These are phyloP conservation scores for Magnaporthiopsis incrustans DNA, from an alignment of 2,329 filamentous ascomycete species.

Conservation along the genomic window DNA sequence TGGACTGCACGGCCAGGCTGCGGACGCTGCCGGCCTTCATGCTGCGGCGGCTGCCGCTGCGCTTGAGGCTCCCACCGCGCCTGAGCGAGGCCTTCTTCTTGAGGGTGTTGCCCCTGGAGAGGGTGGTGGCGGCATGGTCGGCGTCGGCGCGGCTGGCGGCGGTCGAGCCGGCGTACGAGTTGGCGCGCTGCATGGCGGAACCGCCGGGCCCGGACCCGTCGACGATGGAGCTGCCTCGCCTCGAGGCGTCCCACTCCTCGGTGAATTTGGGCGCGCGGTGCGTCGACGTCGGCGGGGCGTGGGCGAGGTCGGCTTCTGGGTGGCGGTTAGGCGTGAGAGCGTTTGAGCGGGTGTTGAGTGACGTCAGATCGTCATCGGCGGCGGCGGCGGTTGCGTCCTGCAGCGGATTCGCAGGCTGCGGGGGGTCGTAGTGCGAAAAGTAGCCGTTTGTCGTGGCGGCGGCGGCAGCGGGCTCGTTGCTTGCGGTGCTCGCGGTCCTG, in stretches of 20 bases:
- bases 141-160: conserved; percentile 30
- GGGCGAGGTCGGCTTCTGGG: conserved; percentile 12
- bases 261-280: conserved; percentile 47
- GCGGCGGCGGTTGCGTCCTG: not conserved
- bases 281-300: conserved; percentile 16
- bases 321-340: conserved; percentile 14
- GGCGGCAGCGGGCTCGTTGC: not conserved
- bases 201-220: conserved; percentile 24
- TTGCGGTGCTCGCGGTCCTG: conserved; percentile 3
- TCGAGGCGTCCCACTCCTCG: conserved; percentile 64
- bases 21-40: conserved; percentile 79
- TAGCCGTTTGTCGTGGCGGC: conserved; percentile 17
- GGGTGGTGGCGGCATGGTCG: conserved; percentile 18
- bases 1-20: conserved; percentile 62
- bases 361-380: conserved; percentile 23
- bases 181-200: conserved; percentile 49
- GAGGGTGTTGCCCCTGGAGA: conserved; percentile 59
- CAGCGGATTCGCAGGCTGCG: conserved; percentile 10
- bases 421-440: conserved; percentile 20
- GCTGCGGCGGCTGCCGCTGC: conserved; percentile 73
- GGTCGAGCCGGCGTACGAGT: conserved; percentile 48
- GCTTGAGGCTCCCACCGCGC: conserved; percentile 64
- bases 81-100: conserved; percentile 82
- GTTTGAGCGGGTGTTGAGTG: conserved; percentile 29
- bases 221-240: conserved; percentile 57